A percentile compares a stretch with the other conserved stretches of the same genome.
Conservation (phyloP, 2,329 filamentous ascomycete species). For the Immersiporthe knoxdaviesiana region DNA sequence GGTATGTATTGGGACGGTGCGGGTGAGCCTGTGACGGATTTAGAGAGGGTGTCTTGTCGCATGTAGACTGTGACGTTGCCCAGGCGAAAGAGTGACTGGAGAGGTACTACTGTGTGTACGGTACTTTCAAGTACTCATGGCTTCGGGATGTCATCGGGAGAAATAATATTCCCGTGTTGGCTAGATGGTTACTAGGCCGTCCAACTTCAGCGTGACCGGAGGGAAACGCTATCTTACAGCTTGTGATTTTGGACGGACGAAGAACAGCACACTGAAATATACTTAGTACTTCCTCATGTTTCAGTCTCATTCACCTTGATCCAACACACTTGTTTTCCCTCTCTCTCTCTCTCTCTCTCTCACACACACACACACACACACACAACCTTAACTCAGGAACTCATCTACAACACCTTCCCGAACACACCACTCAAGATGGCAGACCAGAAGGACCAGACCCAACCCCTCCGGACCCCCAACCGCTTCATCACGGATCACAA, state of each 20-base stretch:
- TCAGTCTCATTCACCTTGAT: background rate
- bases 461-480: constrained; percentile 28
- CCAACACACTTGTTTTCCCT: background rate
- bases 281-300: background rate
- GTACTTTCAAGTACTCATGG: too few relatives aligned
- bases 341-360: too few relatives aligned
- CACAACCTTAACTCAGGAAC: background rate
- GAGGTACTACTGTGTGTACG: too few relatives aligned
- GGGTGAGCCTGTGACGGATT: background rate
- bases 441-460: constrained; percentile 1
- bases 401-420: background rate
- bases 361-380: too few relatives aligned
- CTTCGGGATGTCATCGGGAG: too few relatives aligned
- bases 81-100: background rate
- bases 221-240: background rate
- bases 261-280: background rate
- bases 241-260: background rate
- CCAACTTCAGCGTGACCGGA: background rate
- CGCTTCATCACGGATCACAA: constrained; percentile 43
- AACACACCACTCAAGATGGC: constrained; percentile 16
- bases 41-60: background rate
- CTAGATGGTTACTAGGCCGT: background rate
- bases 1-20: background rate
- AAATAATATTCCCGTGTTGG: background rate
- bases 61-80: too few relatives aligned